Conservation (phyloP, 176 grass and related monocot genomes). For the Pontederia paniculata region DNA sequence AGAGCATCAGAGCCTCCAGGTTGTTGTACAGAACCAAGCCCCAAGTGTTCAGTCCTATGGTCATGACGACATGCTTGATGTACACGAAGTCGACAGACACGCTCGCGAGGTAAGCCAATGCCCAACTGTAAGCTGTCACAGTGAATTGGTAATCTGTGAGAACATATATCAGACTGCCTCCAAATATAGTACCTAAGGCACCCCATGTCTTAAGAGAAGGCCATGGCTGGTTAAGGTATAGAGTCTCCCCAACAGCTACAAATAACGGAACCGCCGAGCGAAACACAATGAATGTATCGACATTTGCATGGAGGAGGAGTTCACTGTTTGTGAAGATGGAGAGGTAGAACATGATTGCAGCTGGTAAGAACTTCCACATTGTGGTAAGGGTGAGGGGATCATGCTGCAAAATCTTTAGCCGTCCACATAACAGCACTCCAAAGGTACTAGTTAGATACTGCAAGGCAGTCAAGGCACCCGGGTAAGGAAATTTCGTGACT, state of each 20-base stretch:
- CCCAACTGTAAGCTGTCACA: background rate
- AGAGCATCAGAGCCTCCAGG: slow-evolving; percentile 7
- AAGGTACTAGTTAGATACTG: background rate
- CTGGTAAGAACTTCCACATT: background rate
- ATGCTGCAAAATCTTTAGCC: background rate
- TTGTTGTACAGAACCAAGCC: slow-evolving; percentile 4
- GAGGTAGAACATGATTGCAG: slow-evolving; percentile 2
- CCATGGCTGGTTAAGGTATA: slow-evolving; percentile 4
- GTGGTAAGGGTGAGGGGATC: slow-evolving; percentile 1
- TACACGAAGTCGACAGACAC: slow-evolving; percentile 3
- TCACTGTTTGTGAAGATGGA: too few species aligned
- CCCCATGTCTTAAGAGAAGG: background rate
- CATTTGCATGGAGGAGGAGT: too few species aligned
- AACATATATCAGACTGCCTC: background rate
- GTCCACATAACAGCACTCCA: background rate
- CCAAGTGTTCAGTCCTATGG: slow-evolving; percentile 1
- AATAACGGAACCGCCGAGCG: background rate
- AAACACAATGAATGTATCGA: too few species aligned
- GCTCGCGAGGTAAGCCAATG: background rate
- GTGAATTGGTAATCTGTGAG: slow-evolving; percentile 3
- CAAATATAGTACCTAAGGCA: background rate
- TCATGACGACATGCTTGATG: too few species aligned
- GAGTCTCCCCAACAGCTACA: background rate
- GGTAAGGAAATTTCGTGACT: background rate
- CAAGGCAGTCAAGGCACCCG: background rate